phyloP scores from a whole-genome alignment of 2,329 filamentous ascomycete species.

The Phaeosphaeria sp. region DNA sequence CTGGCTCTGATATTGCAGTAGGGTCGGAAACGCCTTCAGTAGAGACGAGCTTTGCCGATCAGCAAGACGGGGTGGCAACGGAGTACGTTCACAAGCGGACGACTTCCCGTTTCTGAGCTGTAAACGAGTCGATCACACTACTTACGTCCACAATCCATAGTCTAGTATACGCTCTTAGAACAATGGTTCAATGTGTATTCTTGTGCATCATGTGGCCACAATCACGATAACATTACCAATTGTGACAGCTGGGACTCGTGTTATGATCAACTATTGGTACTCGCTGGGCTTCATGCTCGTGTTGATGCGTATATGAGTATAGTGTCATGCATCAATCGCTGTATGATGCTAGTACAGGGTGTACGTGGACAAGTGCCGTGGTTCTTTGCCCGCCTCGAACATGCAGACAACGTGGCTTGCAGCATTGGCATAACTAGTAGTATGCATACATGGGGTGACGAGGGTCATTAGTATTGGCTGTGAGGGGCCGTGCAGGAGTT shows the following conservation, averaged over 20 bases:
- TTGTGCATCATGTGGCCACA: neutral
- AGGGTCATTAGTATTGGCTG: neutral
- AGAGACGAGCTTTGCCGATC: neutral
- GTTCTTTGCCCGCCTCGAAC: neutral
- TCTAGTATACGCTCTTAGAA: neutral
- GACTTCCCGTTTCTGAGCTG: constrained; percentile 10
- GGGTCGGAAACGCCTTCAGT: neutral
- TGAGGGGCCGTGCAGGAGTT: neutral
- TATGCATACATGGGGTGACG: neutral
- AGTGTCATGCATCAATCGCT: neutral
- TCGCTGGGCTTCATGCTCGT: neutral
- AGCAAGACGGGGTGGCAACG: neutral
- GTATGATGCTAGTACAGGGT: neutral
- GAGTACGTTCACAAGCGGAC: constrained; percentile 9
- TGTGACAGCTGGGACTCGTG: neutral
- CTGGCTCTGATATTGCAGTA: neutral
- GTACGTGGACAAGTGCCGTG: neutral
- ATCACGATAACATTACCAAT: neutral
- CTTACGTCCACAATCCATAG: neutral
- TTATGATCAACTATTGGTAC: neutral
- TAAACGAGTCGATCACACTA: neutral
- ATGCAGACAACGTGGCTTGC: neutral
- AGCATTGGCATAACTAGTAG: neutral
- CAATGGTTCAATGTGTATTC: neutral
- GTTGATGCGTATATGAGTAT: neutral